Percentiles rank a stretch among this genome's conserved stretches.
phyloP scores from a whole-genome alignment of 1,139 yeast genomes.

The Saccharomyces hybrid region DNA sequence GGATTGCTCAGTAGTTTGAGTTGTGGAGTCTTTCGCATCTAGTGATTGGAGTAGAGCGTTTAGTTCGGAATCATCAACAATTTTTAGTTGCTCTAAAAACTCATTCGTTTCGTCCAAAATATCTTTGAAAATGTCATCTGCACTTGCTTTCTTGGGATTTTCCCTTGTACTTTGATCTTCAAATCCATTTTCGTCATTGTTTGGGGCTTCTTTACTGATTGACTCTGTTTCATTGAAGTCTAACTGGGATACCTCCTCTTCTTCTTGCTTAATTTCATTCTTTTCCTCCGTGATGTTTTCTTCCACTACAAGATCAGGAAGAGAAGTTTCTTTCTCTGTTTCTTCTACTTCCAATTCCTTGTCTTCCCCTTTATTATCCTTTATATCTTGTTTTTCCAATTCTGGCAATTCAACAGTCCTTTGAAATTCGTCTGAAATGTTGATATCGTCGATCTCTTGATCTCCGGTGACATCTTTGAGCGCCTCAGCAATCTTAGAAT shows the following conservation, averaged over 20 bases:
- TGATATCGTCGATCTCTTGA: neutral
- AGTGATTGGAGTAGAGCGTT: conserved; percentile 21
- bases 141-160: neutral
- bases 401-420: neutral
- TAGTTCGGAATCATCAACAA: conserved; percentile 21
- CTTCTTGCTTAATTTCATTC: neutral
- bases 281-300: conserved; percentile 1
- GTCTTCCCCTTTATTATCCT: neutral
- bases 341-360: neutral
- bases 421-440: neutral
- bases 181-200: neutral
- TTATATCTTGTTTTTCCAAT: neutral
- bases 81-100: conserved; percentile 19
- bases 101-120: conserved; percentile 24
- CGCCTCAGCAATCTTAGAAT: neutral
- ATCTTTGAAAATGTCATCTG: conserved; percentile 3
- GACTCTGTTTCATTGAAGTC: neutral
- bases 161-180: neutral
- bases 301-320: neutral
- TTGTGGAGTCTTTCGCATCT: conserved; percentile 3
- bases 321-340: neutral
- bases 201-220: neutral
- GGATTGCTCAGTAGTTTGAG: neutral
- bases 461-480: neutral
- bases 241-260: neutral